Conservation (phyloP, 2,329 filamentous ascomycete species). For the Pseudogymnoascus sp. region DNA sequence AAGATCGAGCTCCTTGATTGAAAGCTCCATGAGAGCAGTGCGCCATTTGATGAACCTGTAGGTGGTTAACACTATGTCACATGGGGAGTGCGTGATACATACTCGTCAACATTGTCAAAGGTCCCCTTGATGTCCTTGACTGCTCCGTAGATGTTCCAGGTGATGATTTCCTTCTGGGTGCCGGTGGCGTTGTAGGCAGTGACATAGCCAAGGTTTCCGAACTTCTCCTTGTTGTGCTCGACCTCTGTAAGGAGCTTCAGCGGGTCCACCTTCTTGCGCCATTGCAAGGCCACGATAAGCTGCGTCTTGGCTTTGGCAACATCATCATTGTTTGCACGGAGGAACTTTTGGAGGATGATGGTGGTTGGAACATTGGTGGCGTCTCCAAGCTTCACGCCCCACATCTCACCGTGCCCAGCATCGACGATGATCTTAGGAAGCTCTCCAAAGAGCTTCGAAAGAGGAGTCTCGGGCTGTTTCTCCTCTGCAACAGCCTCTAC, state of each 20-base stretch:
- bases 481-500: neutral
- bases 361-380: conserved; percentile 60
- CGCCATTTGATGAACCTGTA: conserved; percentile 81
- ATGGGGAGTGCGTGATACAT: conserved; percentile 31
- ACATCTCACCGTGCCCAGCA: conserved; percentile 67
- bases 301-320: conserved; percentile 66
- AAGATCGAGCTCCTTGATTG: conserved; percentile 66
- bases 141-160: conserved; percentile 88
- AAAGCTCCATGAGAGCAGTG: conserved; percentile 81
- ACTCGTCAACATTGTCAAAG: conserved; percentile 77
- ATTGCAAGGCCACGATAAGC: conserved; percentile 68
- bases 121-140: conserved; percentile 74
- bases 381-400: conserved; percentile 60
- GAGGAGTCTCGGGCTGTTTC: conserved; percentile 22
- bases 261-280: conserved; percentile 72
- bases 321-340: conserved; percentile 79
- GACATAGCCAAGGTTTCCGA: conserved; percentile 71
- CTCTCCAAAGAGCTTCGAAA: conserved; percentile 48
- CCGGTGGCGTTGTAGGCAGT: conserved; percentile 55
- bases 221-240: conserved; percentile 59
- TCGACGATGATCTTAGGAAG: conserved; percentile 49
- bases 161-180: conserved; percentile 55
- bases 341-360: conserved; percentile 84
- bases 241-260: conserved; percentile 52
- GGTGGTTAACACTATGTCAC: neutral